Conservation (phyloP, 768 basidiomycete genomes). For the Mycena chlorophos region DNA sequence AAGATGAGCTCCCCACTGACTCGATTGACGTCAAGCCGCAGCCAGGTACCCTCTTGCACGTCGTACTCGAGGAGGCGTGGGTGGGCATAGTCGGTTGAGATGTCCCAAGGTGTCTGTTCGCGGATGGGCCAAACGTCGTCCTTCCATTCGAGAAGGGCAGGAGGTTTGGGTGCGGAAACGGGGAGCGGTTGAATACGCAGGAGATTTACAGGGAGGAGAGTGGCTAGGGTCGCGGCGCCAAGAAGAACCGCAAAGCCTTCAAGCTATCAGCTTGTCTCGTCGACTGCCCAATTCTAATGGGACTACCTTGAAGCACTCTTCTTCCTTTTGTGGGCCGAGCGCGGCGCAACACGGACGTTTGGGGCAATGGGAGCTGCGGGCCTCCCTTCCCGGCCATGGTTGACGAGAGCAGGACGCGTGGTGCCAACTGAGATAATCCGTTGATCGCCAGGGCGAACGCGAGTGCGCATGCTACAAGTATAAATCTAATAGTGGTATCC, state of each 20-base stretch:
- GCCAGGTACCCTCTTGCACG: slow-evolving; percentile 74
- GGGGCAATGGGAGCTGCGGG: background rate
- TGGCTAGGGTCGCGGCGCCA: background rate
- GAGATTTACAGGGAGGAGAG: background rate
- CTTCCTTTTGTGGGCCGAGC: background rate
- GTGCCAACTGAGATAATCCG: too few relatives aligned
- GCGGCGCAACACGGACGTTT: background rate
- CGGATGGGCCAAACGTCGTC: slow-evolving; percentile 62
- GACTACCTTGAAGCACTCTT: too few relatives aligned
- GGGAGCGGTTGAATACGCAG: background rate
- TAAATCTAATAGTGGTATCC: too few relatives aligned
- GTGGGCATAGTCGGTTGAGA: slow-evolving; percentile 73
- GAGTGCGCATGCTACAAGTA: too few relatives aligned
- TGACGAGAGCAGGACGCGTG: too few relatives aligned
- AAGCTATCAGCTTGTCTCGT: too few relatives aligned
- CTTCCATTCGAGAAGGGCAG: background rate
- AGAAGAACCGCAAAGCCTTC: background rate
- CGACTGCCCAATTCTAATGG: too few relatives aligned
- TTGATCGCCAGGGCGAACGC: too few relatives aligned
- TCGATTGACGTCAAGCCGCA: slow-evolving; percentile 74
- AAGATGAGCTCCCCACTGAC: slow-evolving; percentile 69
- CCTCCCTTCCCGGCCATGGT: background rate
- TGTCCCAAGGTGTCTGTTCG: slow-evolving; percentile 64
- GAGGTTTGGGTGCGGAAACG: background rate
- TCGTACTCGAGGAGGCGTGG: slow-evolving; percentile 67